Base-by-base conservation (phyloP, 495 filamentous ascomycete species). In the Neurospora pannonica region DNA sequence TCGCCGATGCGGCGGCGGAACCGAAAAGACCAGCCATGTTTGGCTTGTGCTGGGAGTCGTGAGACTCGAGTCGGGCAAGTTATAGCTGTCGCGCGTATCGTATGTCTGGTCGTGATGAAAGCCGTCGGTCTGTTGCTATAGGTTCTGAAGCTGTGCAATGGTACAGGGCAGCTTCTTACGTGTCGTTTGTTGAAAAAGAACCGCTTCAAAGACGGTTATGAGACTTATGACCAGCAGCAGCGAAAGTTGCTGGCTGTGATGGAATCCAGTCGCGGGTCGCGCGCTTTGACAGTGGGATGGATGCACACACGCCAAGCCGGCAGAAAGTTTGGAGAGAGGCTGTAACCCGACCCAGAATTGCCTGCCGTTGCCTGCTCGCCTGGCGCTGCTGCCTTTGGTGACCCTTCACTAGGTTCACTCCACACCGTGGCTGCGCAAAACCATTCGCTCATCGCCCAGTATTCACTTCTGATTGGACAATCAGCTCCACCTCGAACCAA, bases 11-110 rank as follows among this genome's bases (percentile, higher is more conserved):
- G 71, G 88, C 78, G 38, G 78, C 70, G 71, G 79, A 76, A 77
- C 90, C 89, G 82, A 97, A 97, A 79, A 97, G 89, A 62, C 86
- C 85, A 24, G 90, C 84, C 90, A 93, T 93, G 28, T 75, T 70
- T 38, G 54, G 54, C 54, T 67, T 67, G 54, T 36, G 54, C 1
- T 67, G 54, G 54, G 54, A 67, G 54, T 67, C 28, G 54, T 67
- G 54, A 67, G 54, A 67, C 54, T 67, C 54, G 54, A 67, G 54
- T 34, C 31, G 54, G 54, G 54, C 54, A 67, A 7, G 3, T 34
- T 67, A 36, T 17, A 67, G 54, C 28, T 67, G 54, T 67, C 54
- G 54, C 54, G 54, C 54, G 54, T 67, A 36, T 67, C 54, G 54
- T 31, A 19, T 67, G 28, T 67, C 3, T 17, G 54, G 54, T 36